Percentiles rank a stretch among this genome's conserved stretches.
phyloP scores from a whole-genome alignment of 179 eudicot genomes.

The Spergularia azorica region DNA sequence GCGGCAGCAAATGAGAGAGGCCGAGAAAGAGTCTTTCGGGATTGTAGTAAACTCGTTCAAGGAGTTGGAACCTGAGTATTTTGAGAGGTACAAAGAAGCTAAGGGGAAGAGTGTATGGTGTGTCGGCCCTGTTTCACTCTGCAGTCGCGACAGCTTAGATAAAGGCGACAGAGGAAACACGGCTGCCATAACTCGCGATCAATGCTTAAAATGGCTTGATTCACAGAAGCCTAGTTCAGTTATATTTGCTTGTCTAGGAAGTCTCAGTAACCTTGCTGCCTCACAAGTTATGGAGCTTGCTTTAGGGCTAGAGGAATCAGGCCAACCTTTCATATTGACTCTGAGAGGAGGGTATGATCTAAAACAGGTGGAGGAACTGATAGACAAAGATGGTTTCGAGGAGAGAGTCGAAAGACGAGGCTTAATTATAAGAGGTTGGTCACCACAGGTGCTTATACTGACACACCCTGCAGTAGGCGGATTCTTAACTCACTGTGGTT shows the following conservation, averaged over 20 bases:
- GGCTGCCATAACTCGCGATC: slow-evolving; percentile 31
- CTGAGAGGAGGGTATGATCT: slow-evolving; percentile 25
- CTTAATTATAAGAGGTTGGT: slow-evolving; percentile 58
- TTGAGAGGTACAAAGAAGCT: slow-evolving; percentile 34
- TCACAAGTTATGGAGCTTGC: slow-evolving; percentile 49
- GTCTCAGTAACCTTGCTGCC: slow-evolving; percentile 28
- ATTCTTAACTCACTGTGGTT: slow-evolving; percentile 69
- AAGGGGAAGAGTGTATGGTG: slow-evolving; percentile 45
- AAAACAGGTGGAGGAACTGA: slow-evolving; percentile 39
- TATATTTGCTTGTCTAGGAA: slow-evolving; percentile 60
- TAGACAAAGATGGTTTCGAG: slow-evolving; percentile 40
- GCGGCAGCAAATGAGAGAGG: slow-evolving; percentile 16
- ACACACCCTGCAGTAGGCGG: slow-evolving; percentile 50
- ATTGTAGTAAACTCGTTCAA: slow-evolving; percentile 37
- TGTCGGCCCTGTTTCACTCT: slow-evolving; percentile 59
- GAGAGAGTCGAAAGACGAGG: slow-evolving; percentile 48
- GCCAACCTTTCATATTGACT: slow-evolving; percentile 46
- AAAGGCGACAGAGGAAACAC: slow-evolving; percentile 48
- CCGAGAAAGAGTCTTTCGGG: slow-evolving; percentile 33
- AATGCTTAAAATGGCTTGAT: slow-evolving; percentile 57
- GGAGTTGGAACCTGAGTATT: slow-evolving; percentile 49
- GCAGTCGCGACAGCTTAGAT: slow-evolving; percentile 34
- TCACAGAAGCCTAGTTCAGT: slow-evolving; percentile 37
- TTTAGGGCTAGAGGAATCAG: slow-evolving; percentile 55
- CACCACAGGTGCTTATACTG: slow-evolving; percentile 61